Base-by-base conservation (phyloP, 2,329 filamentous ascomycete species). In the Penicillium concentricum region DNA sequence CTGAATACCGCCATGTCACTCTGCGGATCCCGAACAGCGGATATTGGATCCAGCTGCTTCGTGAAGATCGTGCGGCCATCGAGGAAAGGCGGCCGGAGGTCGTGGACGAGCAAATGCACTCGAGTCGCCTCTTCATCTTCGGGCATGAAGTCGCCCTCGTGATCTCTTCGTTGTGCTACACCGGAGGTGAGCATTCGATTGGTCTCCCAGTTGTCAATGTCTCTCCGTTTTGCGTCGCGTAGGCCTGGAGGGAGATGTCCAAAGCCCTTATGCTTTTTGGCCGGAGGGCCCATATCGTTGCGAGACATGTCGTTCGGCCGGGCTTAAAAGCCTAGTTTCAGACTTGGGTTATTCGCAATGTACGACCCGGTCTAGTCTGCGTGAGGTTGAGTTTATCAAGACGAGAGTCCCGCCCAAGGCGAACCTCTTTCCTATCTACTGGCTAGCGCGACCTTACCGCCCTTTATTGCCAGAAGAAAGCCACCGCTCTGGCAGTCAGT, bases 1-100 rank as follows among this genome's bases (percentile, higher is more conserved):
- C 92, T 96, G 67, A 97, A 97, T 1, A 99, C 92, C 1, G 94
- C 94, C 94, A 99, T 96, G 70, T 99, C 94, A 71, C 95, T 99
- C 75, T 97, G 93, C 26, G 90, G 87, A 72, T 99, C 94, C 51
- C 89, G 85, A 15, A 99, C 90, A 0, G 94, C 95, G 0, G 93
- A 91, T 1, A 99, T 90, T 0, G 94, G 95, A 57, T 99, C 94
- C 22, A 97, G 74, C 74, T 99, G 95, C 74, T 97, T 97, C 4
- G 94, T 99, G 72, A 99, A 99, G 56, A 99, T 89, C 20, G 89
- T 97, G 66, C 92, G 87, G 24, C 94, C 94, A 76, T 99, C 93
- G 46, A 99, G 78, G 69, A 99, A 99, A 0, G 94, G 95, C 10
- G 94, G 94, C 61, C 91, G 89, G 37, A 99, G 81, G 68, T 99